A percentile compares a stretch with the other conserved stretches of the same genome.
Conservation (phyloP, 2,329 filamentous ascomycete species). For the Scolecobasidium constrictum region DNA sequence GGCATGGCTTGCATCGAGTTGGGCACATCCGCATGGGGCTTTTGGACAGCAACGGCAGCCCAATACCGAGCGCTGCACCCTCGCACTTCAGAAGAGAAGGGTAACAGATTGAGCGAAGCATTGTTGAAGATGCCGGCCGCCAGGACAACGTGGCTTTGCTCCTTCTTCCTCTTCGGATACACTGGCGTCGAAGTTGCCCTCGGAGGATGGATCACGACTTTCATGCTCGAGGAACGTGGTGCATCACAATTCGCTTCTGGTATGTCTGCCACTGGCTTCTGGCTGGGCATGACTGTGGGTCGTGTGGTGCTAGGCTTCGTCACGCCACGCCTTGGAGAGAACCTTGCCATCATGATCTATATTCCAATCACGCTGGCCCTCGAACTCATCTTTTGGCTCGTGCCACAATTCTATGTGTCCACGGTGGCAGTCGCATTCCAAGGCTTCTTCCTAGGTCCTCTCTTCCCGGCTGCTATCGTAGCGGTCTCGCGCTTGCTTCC, state of each 20-base stretch:
- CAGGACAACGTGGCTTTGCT: conserved; percentile 60
- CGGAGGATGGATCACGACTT: conserved; percentile 73
- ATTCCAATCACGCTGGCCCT: conserved; percentile 51
- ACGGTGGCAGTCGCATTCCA: conserved; percentile 60
- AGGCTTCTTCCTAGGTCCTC: conserved; percentile 69
- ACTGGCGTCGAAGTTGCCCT: conserved; percentile 68
- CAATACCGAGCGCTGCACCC: conserved; percentile 44
- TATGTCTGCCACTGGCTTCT: conserved; percentile 70
- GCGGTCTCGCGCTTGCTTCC: conserved; percentile 66
- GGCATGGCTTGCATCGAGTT: conserved; percentile 46
- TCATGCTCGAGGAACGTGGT: conserved; percentile 70
- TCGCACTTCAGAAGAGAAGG: conserved; percentile 29
- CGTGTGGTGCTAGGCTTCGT: conserved; percentile 64
- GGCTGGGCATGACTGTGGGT: conserved; percentile 70
- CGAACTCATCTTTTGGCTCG: conserved; percentile 69
- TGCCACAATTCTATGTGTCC: conserved; percentile 64
- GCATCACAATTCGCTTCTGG: conserved; percentile 61
- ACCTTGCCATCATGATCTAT: conserved; percentile 48
- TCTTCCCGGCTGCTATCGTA: conserved; percentile 68
- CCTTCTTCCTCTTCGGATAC: conserved; percentile 67
- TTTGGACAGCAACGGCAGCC: conserved; percentile 51
- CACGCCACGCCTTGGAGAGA: conserved; percentile 64
- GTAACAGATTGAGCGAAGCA: conserved; percentile 41
- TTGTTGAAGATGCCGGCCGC: conserved; percentile 34
- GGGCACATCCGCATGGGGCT: conserved; percentile 39